Evolutionary conservation across 306 rosid species (phyloP), one percentile per base, ranked within the genome.

Genomic region (Citrullus colocynthis): DNA sequence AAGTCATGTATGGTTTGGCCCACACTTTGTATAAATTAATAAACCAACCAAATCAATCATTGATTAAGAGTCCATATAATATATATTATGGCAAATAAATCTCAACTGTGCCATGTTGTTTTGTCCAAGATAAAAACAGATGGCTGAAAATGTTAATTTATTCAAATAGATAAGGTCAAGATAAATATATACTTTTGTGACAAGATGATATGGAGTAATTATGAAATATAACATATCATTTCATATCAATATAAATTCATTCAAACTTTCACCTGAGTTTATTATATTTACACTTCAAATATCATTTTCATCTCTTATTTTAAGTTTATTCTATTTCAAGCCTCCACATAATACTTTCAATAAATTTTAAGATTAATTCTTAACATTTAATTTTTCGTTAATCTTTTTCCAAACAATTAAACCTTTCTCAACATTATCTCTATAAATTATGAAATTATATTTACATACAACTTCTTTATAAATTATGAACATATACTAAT

Each of bases 31-130:
- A 41, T 67, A n/a, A 41, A 67, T 67, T 67, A 67, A 67, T 67
- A 37, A 39, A 39, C 54, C 74, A 39, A 67, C 74, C 74, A 67
- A 17, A 67, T 67, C 74, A 67, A 67, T 67, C 4, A 67, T 67
- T 9, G 74, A 66, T 65, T 9, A 65, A 65, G 73, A 37, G 48
- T 10, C 15, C 6, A 17, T 39, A 18, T 30, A 2, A 55, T 24
- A 24, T 24, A 67, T 41, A 41, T 65, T 16, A 39, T 67, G 52
- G 9, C 52, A 39, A 67, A 41, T 4, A 69, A 69, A 69, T 69
- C 52, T 18, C 32, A n/a, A 69, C 34, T 12, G 16, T 69, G 75
- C 55, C 55, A 69, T 42, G 36, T 69, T 69, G 55, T 69, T 12
- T 69, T 69, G 55, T 69, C 34, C 55, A 39, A 69, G 36, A 20